Evolutionary conservation across 2,329 filamentous ascomycete genomes (phyloP), one percentile per base, ranked within the genome.

Genomic region (Colletotrichum phormii): DNA sequence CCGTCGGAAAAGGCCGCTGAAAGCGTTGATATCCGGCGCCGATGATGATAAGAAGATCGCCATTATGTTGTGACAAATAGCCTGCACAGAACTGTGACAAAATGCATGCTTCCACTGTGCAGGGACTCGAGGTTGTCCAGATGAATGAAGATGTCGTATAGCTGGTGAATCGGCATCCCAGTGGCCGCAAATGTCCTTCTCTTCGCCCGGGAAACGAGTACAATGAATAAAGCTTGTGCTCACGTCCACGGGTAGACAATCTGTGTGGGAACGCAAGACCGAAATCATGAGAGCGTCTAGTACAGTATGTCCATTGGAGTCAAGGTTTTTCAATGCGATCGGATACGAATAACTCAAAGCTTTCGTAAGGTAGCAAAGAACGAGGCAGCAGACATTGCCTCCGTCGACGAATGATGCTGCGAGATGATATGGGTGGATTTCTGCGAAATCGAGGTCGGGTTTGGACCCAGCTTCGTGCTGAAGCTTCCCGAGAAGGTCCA

Each of bases 21-120:
- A 12, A 3, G 46, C 22, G 60, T 76, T 76, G 74, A 79, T 67
- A 42, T 66, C 2, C 6, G 64, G 64, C 4, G 18, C 8, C 4
- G 64, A 66, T 7, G 54, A 0, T 2, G 42, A 26, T 1, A 76
- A 31, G 22, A 78, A 81, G 2, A 82, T 73, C 5, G n/a, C 29
- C 9, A 69, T 61, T 42, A 85, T 81, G 42, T 70, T 79, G 71
- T 85, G 80, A 29, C 79, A 82, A 6, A 85, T 77, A 0, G 82
- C 77, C 75, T 84, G 82, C 6, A 78, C 76, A 1, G 83, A 83
- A 6, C 82, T 84, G 65, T 86, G 82, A 65, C 84, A 86, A 69
- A 86, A 85, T 59, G 80, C 82, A 72, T 85, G 84, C 72, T 86
- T 86, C 84, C 83, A 86, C 0, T 60, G 15, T 2, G 72, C 64